Percentiles rank a stretch among this genome's conserved stretches.
These are phyloP conservation scores for Linnemannia schmuckeri DNA, from an alignment of 192 early-diverging fungal species.

Conservation along the genomic window DNA sequence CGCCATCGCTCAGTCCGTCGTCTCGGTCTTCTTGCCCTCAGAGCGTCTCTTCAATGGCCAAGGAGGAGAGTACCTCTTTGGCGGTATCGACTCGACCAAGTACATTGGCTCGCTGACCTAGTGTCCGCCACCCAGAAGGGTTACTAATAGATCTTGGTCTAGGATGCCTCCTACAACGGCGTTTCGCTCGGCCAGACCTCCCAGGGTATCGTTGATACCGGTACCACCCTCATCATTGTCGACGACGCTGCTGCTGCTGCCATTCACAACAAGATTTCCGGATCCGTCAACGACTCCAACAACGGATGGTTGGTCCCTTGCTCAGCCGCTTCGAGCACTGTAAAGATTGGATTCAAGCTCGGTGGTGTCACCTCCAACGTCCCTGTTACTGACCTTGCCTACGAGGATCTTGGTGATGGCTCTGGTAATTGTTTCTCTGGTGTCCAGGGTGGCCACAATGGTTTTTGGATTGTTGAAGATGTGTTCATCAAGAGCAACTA, in stretches of 20 bases:
- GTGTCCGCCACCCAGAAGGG: constrained; percentile 65
- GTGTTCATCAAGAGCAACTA: constrained; percentile 79
- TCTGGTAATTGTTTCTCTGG: constrained; percentile 44
- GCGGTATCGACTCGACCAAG: constrained; percentile 63
- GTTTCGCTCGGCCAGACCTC: constrained; percentile 46
- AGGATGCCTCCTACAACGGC: constrained; percentile 59
- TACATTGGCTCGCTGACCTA: constrained; percentile 68
- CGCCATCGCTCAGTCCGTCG: constrained; percentile 67
- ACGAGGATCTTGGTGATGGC: constrained; percentile 28
- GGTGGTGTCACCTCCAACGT: constrained; percentile 54
- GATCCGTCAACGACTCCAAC: constrained; percentile 29
- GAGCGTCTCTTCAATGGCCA: constrained; percentile 56
- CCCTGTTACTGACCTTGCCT: constrained; percentile 56
- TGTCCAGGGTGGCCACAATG: constrained; percentile 49
- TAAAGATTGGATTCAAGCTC: constrained; percentile 50
- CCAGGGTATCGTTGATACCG: constrained; percentile 72
- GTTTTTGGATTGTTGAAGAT: constrained; percentile 71
- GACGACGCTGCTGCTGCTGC: constrained; percentile 64
- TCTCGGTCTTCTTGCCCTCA: constrained; percentile 72
- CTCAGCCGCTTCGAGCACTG: constrained; percentile 32
- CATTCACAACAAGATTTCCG: constrained; percentile 57
- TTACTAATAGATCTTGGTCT: constrained; percentile 72
- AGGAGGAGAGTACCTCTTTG: constrained; percentile 69
- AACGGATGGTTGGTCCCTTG: constrained; percentile 46
- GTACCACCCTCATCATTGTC: constrained; percentile 74